phyloP scores from a whole-genome alignment of 2,329 filamentous ascomycete species.

The Cephalotrichum gorgonifer region DNA sequence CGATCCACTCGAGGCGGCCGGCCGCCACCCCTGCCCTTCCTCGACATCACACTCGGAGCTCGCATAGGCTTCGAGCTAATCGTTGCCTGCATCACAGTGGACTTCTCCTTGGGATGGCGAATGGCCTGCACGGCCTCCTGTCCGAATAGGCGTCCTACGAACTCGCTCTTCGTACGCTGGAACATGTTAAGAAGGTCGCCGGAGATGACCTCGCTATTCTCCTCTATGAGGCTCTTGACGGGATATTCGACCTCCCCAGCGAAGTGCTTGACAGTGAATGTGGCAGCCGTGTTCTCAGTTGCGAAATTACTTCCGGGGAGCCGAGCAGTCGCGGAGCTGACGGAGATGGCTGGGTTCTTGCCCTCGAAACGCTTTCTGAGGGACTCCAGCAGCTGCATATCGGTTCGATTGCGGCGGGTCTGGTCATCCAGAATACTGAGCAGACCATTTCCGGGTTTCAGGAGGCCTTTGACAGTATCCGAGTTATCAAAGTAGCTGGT shows the following conservation, averaged over 20 bases:
- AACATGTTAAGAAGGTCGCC: conserved; percentile 94
- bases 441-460: conserved; percentile 88
- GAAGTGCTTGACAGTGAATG: conserved; percentile 90
- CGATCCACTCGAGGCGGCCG: conserved; percentile 22
- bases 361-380: conserved; percentile 86
- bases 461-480: conserved; percentile 80
- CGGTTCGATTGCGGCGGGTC: conserved; percentile 77
- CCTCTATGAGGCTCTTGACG: conserved; percentile 76
- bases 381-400: conserved; percentile 83
- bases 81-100: conserved; percentile 88
- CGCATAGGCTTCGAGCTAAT: conserved; percentile 92
- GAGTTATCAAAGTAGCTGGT: conserved; percentile 98
- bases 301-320: conserved; percentile 84
- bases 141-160: conserved; percentile 85
- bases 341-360: conserved; percentile 83
- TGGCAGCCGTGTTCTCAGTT: conserved; percentile 68
- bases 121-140: conserved; percentile 89
- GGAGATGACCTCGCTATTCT: conserved; percentile 93
- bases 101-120: conserved; percentile 83
- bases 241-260: conserved; percentile 95
- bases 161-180: conserved; percentile 76
- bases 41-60: conserved; percentile 83
- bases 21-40: conserved; percentile 43
- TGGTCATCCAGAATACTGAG: conserved; percentile 95
- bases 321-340: conserved; percentile 63